Conservation (phyloP, 1,284 basidiomycete species). For the Pisolithus thermaeus region DNA sequence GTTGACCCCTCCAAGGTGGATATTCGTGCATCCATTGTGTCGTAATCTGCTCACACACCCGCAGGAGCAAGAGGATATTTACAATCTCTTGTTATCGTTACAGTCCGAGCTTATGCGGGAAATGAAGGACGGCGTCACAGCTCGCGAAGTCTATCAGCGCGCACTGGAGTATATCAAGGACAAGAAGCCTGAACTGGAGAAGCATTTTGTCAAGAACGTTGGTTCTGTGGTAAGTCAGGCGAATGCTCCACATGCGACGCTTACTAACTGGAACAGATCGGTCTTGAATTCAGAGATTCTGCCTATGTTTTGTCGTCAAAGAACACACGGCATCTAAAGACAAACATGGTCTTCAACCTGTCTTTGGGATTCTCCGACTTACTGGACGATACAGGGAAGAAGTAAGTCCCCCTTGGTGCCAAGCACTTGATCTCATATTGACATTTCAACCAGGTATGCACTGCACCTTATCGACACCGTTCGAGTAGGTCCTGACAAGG, state of each 20-base stretch:
- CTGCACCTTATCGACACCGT: slow-evolving; percentile 91
- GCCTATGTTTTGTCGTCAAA: slow-evolving; percentile 80
- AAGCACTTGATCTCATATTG: slow-evolving; percentile 3
- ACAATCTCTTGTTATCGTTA: slow-evolving; percentile 72
- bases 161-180: slow-evolving; percentile 70
- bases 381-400: slow-evolving; percentile 69
- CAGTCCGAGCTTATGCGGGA: slow-evolving; percentile 74
- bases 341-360: slow-evolving; percentile 85
- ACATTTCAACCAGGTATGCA: slow-evolving; percentile 58
- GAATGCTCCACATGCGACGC: not conserved
- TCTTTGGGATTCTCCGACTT: slow-evolving; percentile 83
- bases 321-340: slow-evolving; percentile 65
- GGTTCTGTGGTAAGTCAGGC: slow-evolving; percentile 74
- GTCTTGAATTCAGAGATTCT: slow-evolving; percentile 92
- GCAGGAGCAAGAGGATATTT: slow-evolving; percentile 86
- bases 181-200: slow-evolving; percentile 79
- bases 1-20: slow-evolving; percentile 86
- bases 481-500: slow-evolving; percentile 65
- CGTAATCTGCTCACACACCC: slow-evolving; percentile 8
- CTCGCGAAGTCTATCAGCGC: slow-evolving; percentile 78
- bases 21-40: slow-evolving; percentile 2
- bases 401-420: slow-evolving; percentile 39
- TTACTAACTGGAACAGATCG: slow-evolving; percentile 52
- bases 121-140: slow-evolving; percentile 76
- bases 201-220: slow-evolving; percentile 82